Conservation (phyloP, 225 moss, liverwort and hornwort species). For the Climacium dendroides region DNA sequence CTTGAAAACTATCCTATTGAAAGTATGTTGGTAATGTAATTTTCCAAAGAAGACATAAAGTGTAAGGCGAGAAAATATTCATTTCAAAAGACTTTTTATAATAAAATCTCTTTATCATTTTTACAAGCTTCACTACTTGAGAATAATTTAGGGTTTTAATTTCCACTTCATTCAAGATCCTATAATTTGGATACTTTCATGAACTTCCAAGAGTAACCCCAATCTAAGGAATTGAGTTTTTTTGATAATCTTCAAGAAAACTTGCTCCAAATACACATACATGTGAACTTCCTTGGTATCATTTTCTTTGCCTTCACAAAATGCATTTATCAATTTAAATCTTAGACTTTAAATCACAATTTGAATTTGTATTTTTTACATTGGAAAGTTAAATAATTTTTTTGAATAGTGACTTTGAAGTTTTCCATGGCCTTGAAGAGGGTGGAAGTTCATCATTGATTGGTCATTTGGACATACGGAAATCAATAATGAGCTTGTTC, state of each 20-base stretch:
- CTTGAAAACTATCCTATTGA: too few species aligned
- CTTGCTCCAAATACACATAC: background rate
- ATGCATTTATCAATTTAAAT: background rate
- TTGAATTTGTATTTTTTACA: background rate
- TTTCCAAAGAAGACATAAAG: accelerated
- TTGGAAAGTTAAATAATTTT: too few species aligned
- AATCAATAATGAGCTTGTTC: too few species aligned
- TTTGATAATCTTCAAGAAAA: background rate
- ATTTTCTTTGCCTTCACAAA: background rate
- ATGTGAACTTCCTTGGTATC: background rate
- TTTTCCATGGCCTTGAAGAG: accelerated
- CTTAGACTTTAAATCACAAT: background rate
- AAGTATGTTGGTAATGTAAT: background rate
- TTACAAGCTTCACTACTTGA: background rate
- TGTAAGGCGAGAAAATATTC: background rate
- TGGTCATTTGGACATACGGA: background rate
- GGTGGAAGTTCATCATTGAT: accelerated
- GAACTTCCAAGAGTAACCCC: accelerated
- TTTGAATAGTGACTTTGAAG: background rate
- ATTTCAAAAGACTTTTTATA: background rate
- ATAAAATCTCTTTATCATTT: background rate
- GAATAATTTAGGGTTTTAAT: background rate
- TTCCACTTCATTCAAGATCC: too few species aligned
- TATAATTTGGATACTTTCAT: too few species aligned
- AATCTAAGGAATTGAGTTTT: accelerated